Percentiles rank a stretch among this genome's conserved stretches.
Conservation (phyloP, 495 filamentous ascomycete species). For the Penicillium herquei region DNA sequence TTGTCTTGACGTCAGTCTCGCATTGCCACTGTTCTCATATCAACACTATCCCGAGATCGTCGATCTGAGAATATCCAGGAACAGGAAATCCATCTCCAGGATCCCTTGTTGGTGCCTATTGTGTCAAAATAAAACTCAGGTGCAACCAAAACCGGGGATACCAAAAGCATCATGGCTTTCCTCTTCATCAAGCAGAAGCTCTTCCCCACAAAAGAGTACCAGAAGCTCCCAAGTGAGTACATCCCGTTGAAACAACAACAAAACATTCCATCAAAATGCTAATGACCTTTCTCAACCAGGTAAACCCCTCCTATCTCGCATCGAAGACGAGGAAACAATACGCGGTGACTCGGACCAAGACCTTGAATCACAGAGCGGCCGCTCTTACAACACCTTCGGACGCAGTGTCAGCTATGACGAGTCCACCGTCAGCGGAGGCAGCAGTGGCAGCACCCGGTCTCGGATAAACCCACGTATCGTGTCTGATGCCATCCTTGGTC, state of each 20-base stretch:
- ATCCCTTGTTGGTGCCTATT: not conserved
- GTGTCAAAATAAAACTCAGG: not conserved
- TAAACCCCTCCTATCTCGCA: conserved; percentile 37
- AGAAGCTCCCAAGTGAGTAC: conserved; percentile 22
- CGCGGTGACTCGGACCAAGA: conserved; percentile 30
- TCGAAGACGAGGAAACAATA: conserved; percentile 31
- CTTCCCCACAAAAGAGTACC: conserved; percentile 27
- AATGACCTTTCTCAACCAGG: conserved; percentile 18
- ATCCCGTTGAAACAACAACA: conserved; percentile 1
- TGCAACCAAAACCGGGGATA: not conserved
- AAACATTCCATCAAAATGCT: not conserved
- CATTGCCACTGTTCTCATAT: conserved; percentile 2
- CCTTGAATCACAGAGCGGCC: conserved; percentile 33
- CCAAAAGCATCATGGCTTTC: conserved; percentile 28
- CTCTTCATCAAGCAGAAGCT: conserved; percentile 45
- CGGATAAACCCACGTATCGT: conserved; percentile 52
- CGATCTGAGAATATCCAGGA: not conserved
- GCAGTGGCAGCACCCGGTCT: conserved; percentile 31
- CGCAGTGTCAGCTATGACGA: conserved; percentile 25
- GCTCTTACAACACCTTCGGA: conserved; percentile 45
- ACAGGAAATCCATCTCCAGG: not conserved
- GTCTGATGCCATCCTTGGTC: conserved; percentile 57
- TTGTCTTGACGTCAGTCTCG: conserved; percentile 10
- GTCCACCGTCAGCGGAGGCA: conserved; percentile 21
- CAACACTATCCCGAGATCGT: not conserved